Evolutionary conservation across 192 early-diverging fungal species (phyloP).

Genomic region (Geosiphon pyriformis): DNA sequence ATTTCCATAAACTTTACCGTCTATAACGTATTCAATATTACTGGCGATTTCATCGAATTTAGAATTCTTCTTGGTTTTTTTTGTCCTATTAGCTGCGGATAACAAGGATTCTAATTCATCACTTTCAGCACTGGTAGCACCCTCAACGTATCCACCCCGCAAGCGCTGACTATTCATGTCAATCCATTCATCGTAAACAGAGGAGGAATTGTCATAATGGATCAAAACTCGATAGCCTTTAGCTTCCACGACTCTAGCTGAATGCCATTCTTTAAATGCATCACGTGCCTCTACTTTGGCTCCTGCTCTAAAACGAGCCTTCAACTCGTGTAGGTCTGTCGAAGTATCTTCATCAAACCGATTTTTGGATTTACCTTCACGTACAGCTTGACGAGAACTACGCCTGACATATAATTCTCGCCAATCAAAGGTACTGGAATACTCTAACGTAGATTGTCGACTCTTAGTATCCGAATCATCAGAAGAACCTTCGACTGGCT

Average conservation of each 20-base stretch:
- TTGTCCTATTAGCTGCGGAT: not conserved
- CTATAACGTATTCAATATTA: not conserved
- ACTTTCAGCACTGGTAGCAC: not conserved
- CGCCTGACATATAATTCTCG: conserved; percentile 18
- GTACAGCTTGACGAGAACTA: conserved; percentile 7
- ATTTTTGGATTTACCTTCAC: not conserved
- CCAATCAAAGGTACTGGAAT: conserved; percentile 11
- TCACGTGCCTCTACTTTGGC: conserved; percentile 50
- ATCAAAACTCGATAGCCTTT: conserved; percentile 54
- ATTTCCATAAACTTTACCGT: conserved; percentile 15
- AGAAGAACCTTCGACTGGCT: not conserved
- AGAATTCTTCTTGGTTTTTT: not conserved
- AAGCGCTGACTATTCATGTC: conserved; percentile 63
- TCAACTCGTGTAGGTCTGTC: conserved; percentile 18
- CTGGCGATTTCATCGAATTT: not conserved
- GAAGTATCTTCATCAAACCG: conserved; percentile 1
- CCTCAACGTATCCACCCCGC: conserved; percentile 6
- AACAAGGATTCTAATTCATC: not conserved
- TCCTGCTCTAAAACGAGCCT: conserved; percentile 30
- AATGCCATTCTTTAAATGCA: conserved; percentile 55
- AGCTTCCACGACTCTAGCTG: conserved; percentile 48
- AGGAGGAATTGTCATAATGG: conserved; percentile 51
- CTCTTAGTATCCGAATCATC: not conserved
- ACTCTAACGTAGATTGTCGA: conserved; percentile 4
- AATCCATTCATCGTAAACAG: conserved; percentile 59